Conservation (phyloP, 1,139 yeast species). For the Lodderomyces metapsilosis region DNA sequence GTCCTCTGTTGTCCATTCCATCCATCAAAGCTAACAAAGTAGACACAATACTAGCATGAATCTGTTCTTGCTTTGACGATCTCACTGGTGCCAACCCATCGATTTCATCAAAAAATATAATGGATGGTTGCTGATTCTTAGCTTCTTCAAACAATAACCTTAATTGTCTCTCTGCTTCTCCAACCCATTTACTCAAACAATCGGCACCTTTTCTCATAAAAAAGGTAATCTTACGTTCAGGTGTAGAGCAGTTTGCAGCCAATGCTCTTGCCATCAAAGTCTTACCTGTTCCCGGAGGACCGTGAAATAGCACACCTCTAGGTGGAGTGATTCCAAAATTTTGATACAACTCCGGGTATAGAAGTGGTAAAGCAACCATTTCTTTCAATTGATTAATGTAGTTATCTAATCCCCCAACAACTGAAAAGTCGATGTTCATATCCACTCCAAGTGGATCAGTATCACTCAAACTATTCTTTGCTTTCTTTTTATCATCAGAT, state of each 20-base stretch:
- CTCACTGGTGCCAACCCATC: conserved; percentile 98
- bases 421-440: conserved; percentile 85
- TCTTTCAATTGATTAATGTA: conserved; percentile 92
- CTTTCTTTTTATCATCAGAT: conserved; percentile 30
- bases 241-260: conserved; percentile 90
- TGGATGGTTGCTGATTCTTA: conserved; percentile 90
- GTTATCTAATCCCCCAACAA: conserved; percentile 90
- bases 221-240: conserved; percentile 81
- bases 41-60: conserved; percentile 95
- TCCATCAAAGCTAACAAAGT: conserved; percentile 95
- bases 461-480: conserved; percentile 78
- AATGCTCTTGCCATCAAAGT: conserved; percentile 97
- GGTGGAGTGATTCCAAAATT: conserved; percentile 94
- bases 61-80: conserved; percentile 95
- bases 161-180: conserved; percentile 96
- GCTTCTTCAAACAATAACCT: conserved; percentile 93
- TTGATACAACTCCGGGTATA: conserved; percentile 92
- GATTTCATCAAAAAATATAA: conserved; percentile 93
- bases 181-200: conserved; percentile 96
- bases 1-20: conserved; percentile 97
- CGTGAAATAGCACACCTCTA: conserved; percentile 95
- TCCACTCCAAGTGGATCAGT: conserved; percentile 94
- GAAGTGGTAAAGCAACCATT: conserved; percentile 91
- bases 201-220: conserved; percentile 99
- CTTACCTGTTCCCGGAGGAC: conserved; percentile 99